Base-by-base conservation (phyloP, 495 filamentous ascomycete genomes). In the Chaetomium cochliodes region DNA sequence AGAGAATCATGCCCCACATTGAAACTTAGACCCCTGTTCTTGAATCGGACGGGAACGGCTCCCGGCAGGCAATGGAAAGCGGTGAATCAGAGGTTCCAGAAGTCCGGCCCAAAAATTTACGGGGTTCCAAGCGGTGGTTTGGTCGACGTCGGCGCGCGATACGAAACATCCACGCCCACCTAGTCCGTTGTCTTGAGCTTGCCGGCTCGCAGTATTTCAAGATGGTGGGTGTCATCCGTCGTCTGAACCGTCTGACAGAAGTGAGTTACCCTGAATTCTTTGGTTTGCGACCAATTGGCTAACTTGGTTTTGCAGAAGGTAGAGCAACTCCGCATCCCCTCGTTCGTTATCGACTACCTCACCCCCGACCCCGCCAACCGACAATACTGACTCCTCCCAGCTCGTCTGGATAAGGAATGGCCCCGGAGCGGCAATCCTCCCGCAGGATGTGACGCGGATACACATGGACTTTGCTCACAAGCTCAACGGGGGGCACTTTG, bases 171-270 rank as follows among this genome's bases (percentile, higher is more conserved):
- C 65, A 44, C 26, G 61, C 33, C 41, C 47, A 61, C 65, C 46
- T 26, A 55, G 18, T 26, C 37, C 41, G 58, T 52, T 12, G n/a
- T 68, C 50, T 47, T 42, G 58, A 68, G 63, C 63, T 3, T 42
- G 49, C 22, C 39, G 25, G 64, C 65, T 69, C 67, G 28, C 59
- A 49, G 60, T 11, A 65, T 57, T 51, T 76, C 74, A 86, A 78
- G 59, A 96, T 94, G 91, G 90, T 93, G 69, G 88, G 86, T 74
- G 75, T 93, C 69, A 78, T 87, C 73, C 85, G 84, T 76, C 91
- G 93, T 58, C 90, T 92, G 86, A 82, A 87, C 73, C 88, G 86
- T 79, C 79, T 96, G 76, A 86, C 84, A 78, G 79, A 83, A 73
- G 92, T 96, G 83, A 80, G 89, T 85, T 60, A 65, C 55, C 53